Evolutionary conservation across 108 stramenopile species (phyloP).

Genomic region (Stephanodiscus minutulus): DNA sequence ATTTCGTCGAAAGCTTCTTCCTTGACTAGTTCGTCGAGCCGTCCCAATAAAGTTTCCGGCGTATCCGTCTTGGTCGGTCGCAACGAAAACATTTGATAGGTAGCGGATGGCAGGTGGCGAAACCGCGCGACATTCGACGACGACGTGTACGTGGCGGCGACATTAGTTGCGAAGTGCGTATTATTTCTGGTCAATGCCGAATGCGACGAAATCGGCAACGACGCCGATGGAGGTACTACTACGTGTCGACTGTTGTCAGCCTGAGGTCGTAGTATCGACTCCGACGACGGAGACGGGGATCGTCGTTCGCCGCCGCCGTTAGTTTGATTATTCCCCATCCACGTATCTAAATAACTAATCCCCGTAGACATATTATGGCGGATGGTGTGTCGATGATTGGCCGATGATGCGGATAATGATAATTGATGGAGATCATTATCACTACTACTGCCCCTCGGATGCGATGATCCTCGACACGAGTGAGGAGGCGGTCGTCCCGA

Average conservation of each 20-base stretch:
- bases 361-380: neutral
- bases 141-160: neutral
- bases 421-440: no score
- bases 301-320: neutral
- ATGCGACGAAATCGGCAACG: no score
- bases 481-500: no score
- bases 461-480: no score
- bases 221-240: neutral
- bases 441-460: no score
- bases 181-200: no score
- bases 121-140: neutral
- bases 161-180: no score
- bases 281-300: neutral
- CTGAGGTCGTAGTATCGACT: neutral
- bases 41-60: neutral
- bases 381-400: no score
- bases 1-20: neutral
- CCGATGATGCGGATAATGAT: no score
- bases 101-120: conserved; percentile 3
- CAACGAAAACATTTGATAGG: conserved; percentile 19
- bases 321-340: conserved; percentile 24
- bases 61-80: conserved; percentile 4
- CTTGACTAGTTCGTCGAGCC: neutral
- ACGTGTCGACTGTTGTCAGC: neutral
- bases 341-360: conserved; percentile 22